Evolutionary conservation across 140 eudicot species (phyloP).

Genomic region (Erigeron philadelphicus): DNA sequence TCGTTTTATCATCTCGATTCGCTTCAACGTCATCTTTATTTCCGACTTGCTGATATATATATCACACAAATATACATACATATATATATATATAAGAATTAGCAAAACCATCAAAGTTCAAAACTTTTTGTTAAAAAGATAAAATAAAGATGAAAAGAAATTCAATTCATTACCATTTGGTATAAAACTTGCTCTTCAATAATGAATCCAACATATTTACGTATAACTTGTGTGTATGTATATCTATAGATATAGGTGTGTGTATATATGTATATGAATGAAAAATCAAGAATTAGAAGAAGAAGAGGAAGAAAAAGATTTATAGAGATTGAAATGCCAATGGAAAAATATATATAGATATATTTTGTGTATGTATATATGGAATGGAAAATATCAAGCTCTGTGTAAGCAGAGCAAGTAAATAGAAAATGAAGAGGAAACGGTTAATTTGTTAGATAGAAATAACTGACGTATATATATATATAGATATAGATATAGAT

Average conservation of each 20-base stretch:
- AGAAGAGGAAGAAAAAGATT: neutral
- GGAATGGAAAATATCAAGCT: neutral
- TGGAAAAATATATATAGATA: neutral
- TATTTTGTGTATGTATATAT: conserved; percentile 14
- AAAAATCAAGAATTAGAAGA: neutral
- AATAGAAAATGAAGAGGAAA: neutral
- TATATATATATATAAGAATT: neutral
- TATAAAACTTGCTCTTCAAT: conserved; percentile 60
- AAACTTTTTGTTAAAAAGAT: neutral
- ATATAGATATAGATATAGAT: too few relatives aligned
- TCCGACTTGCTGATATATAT: conserved; percentile 46
- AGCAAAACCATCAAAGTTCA: neutral
- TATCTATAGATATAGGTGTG: conserved; percentile 4
- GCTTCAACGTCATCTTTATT: conserved; percentile 43
- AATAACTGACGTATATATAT: too few relatives aligned
- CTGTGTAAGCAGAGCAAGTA: neutral
- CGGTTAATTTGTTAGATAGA: too few relatives aligned
- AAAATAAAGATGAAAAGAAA: neutral
- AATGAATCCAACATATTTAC: conserved; percentile 53
- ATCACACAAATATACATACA: neutral
- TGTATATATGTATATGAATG: conserved; percentile 16
- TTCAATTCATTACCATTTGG: conserved; percentile 46
- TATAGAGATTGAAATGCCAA: too few relatives aligned
- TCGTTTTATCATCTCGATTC: conserved; percentile 52
- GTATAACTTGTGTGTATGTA: conserved; percentile 19